Percentiles rank a stretch among this genome's conserved stretches.
Conservation (phyloP, 2,329 filamentous ascomycete species). For the Thielaviopsis musarum region DNA sequence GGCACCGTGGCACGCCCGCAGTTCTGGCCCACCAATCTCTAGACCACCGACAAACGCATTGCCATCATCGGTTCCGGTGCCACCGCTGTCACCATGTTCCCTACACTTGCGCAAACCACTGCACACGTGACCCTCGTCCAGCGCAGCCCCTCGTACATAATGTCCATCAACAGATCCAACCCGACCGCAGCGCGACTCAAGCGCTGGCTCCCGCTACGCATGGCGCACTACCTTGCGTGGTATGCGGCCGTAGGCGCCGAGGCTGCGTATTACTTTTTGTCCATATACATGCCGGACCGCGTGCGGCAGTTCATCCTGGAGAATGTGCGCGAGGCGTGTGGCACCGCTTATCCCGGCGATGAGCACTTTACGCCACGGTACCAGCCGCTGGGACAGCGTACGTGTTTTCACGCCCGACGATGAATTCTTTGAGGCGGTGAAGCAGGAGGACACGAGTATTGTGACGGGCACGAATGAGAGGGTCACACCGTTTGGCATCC, state of each 20-base stretch:
- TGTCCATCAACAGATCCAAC: constrained; percentile 32
- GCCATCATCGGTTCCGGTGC: constrained; percentile 64
- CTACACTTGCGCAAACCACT: constrained; percentile 48
- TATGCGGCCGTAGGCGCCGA: constrained; percentile 31
- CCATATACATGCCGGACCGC: constrained; percentile 17
- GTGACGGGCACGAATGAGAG: constrained; percentile 36
- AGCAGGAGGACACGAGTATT: constrained; percentile 27
- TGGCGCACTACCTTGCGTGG: constrained; percentile 30
- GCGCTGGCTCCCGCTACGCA: constrained; percentile 27
- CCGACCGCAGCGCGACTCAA: constrained; percentile 22
- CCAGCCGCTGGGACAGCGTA: constrained; percentile 54
- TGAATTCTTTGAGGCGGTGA: constrained; percentile 37
- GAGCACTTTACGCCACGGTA: constrained; percentile 50
- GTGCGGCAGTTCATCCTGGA: constrained; percentile 22
- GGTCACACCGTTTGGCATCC: constrained; percentile 30
- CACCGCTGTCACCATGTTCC: constrained; percentile 63
- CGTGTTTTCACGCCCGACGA: constrained; percentile 48
- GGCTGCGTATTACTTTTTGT: constrained; percentile 32
- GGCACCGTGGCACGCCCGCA: constrained; percentile 52
- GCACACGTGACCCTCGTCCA: constrained; percentile 62
- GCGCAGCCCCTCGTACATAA: constrained; percentile 56
- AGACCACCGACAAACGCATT: constrained; percentile 49
- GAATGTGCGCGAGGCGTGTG: constrained; percentile 29
- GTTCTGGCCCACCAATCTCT: constrained; percentile 56
- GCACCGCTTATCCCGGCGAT: constrained; percentile 36